phyloP scores from a whole-genome alignment of 306 rosid species.

The Lablab purpureus region DNA sequence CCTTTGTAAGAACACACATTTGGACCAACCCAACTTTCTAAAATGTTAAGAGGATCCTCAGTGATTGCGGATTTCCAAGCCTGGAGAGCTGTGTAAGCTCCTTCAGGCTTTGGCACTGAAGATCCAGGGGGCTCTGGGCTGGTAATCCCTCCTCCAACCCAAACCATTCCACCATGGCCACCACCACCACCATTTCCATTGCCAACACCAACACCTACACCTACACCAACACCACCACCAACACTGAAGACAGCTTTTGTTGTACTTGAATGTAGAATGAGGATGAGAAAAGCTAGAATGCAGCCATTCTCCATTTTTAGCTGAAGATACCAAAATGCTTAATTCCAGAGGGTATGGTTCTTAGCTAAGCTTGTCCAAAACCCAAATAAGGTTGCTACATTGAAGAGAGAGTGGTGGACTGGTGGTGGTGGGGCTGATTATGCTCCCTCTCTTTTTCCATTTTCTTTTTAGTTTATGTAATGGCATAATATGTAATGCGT shows the following conservation, averaged over 20 bases:
- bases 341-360: conserved; percentile 45
- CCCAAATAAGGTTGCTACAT: conserved; percentile 58
- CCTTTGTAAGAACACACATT: conserved; percentile 93
- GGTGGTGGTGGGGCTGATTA: conserved; percentile 67
- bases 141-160: conserved; percentile 74
- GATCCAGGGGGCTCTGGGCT: conserved; percentile 59
- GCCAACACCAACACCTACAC: neutral
- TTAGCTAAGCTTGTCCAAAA: conserved; percentile 56
- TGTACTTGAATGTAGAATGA: conserved; percentile 42
- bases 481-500: conserved; percentile 38
- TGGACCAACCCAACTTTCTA: conserved; percentile 74
- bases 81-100: conserved; percentile 83
- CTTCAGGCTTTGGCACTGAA: conserved; percentile 52
- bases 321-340: conserved; percentile 34
- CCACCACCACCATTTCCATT: neutral
- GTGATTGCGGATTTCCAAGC: conserved; percentile 91
- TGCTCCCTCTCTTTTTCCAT: conserved; percentile 32
- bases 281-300: conserved; percentile 53
- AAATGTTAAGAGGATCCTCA: conserved; percentile 77
- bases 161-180: conserved; percentile 57
- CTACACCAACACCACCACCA: conserved; percentile 49
- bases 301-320: conserved; percentile 67
- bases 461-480: conserved; percentile 31
- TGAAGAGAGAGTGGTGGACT: conserved; percentile 53
- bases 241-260: conserved; percentile 57